Evolutionary conservation across 345 rosid genomes (phyloP).

Genomic region (Sonneratia caseolaris): DNA sequence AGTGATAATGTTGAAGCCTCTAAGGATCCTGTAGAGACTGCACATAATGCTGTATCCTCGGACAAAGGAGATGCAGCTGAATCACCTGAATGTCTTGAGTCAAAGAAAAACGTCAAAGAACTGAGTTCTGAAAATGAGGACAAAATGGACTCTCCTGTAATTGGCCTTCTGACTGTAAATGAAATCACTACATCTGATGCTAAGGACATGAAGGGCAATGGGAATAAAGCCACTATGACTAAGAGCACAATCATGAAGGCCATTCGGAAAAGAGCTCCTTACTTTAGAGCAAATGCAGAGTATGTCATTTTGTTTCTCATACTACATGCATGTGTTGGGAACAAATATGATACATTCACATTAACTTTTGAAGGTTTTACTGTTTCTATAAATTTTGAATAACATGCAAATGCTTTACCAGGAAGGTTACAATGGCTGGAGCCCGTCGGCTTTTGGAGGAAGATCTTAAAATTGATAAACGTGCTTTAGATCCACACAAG

Average conservation of each 20-base stretch:
- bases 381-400: background rate
- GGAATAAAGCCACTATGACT: conserved; percentile 29
- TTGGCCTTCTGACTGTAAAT: conserved; percentile 49
- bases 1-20: conserved; percentile 29
- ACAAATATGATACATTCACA: background rate
- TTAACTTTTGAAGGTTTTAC: background rate
- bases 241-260: conserved; percentile 47
- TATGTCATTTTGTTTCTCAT: conserved; percentile 24
- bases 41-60: conserved; percentile 21
- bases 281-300: conserved; percentile 62
- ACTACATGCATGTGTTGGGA: background rate
- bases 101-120: conserved; percentile 32
- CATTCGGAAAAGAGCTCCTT: conserved; percentile 47
- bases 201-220: conserved; percentile 22
- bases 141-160: conserved; percentile 66
- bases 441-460: conserved; percentile 77
- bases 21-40: conserved; percentile 34
- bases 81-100: conserved; percentile 27
- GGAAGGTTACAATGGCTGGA: conserved; percentile 63
- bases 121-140: conserved; percentile 39
- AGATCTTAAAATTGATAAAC: conserved; percentile 61
- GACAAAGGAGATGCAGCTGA: conserved; percentile 23
- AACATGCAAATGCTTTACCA: conserved; percentile 19
- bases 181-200: conserved; percentile 25
- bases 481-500: conserved; percentile 62